Evolutionary conservation across 108 stramenopile species (phyloP), one percentile per base, ranked within the genome.

Genomic region (Heterococcus sp.): DNA sequence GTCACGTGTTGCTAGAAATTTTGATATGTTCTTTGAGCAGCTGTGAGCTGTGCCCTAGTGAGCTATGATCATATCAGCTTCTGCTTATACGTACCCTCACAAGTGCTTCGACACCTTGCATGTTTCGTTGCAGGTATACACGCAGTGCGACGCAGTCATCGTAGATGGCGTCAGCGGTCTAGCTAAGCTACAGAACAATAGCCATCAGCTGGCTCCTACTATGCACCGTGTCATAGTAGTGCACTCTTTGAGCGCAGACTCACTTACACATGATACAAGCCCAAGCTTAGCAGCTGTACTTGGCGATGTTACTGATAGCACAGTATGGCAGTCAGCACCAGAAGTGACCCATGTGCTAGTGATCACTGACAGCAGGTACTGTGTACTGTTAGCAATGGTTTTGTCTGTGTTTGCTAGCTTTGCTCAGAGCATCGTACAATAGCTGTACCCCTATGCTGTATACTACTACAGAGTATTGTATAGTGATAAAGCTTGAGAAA

Each of bases 161-260:
- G 77, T 78, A 33, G 77, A 78, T 58, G 77, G 77, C 33, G 35
- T 58, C 2, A 31, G 68, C 3, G 77, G 77, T 37, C 70, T 78
- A 37, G 39, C 70, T 35, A 66, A 78, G 70, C 77, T 78, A 26
- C 63, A 26, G 66, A 70, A 69, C 32, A 37, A 29, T 21, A 11
- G 37, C 28, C 0, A 11, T 29, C 36, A 36, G 70, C 33, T 78
- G 27, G 63, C 77, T 11, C 70, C 70, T n/a, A 78, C 77, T 14
- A 30, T 36, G 14, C 5, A 71, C 63, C 69, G 69, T n/a, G 77
- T 78, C 40, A 70, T 78, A 32, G 28, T 71, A 21, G 77, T 64
- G 21, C 29, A 26, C 21, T 67, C 65, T 63, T 35, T 2, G 11
- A 37, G 46, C n/a, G n/a, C n/a, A n/a, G n/a, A n/a, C n/a, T n/a